Percentiles rank a stretch among this genome's conserved stretches.
Conservation (phyloP, 306 rosid genomes). For the Prunus kanzakura region DNA sequence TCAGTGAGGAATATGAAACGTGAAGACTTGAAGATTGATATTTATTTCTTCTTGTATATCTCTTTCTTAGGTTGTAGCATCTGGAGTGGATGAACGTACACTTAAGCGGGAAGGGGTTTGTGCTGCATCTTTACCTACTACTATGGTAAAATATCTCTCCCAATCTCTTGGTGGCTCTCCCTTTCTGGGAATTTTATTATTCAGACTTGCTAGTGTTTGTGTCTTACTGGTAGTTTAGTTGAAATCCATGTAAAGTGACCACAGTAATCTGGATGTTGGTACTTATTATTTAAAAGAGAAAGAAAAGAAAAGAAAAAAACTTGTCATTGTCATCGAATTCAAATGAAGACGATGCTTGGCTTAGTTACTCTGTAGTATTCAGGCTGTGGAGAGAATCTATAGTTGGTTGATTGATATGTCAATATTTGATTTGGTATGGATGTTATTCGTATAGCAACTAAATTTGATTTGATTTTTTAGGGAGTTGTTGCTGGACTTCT, state of each 20-base stretch:
- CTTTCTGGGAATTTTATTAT: neutral
- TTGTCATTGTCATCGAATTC: neutral
- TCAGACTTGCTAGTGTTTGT: constrained; percentile 4
- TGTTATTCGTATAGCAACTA: neutral
- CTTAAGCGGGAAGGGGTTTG: constrained; percentile 99
- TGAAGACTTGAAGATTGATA: neutral
- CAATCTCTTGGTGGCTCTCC: constrained; percentile 7
- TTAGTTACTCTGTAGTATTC: constrained; percentile 13
- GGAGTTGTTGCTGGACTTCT: constrained; percentile 98
- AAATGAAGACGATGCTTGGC: neutral
- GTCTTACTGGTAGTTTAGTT: constrained; percentile 15
- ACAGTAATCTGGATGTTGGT: neutral
- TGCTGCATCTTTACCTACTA: constrained; percentile 97
- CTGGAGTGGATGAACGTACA: constrained; percentile 93
- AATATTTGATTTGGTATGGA: neutral
- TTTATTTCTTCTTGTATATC: constrained; percentile 10
- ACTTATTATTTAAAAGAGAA: neutral
- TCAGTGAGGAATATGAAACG: constrained; percentile 21
- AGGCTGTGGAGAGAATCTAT: constrained; percentile 3
- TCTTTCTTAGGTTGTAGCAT: constrained; percentile 78
- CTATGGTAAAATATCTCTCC: constrained; percentile 59
- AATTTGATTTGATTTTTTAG: constrained; percentile 39
- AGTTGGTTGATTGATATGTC: constrained; percentile 17
- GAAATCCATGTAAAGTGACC: neutral
- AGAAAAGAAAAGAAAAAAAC: neutral